phyloP scores from a whole-genome alignment of 352 stramenopile genomes.

The Globisporangium spinosum region DNA sequence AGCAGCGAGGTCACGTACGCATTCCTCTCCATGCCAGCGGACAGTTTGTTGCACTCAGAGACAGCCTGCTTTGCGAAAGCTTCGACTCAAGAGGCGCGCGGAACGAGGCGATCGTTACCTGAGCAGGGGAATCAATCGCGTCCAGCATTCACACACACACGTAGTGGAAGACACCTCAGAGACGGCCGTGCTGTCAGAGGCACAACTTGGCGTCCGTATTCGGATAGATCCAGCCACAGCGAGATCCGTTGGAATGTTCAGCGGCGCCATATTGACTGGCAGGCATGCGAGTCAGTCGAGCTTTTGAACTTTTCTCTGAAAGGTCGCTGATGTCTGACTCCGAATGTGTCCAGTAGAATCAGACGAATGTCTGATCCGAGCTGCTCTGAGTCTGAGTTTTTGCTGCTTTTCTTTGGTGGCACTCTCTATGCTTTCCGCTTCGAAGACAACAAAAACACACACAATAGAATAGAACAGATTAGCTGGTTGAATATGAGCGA shows the following conservation, averaged over 20 bases:
- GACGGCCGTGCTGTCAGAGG: neutral
- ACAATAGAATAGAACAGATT: neutral
- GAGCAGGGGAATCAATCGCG: no score
- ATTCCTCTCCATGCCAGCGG: no score
- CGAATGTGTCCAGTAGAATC: no score
- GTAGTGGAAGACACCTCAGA: neutral
- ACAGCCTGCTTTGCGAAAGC: neutral
- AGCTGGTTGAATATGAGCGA: conserved; percentile 46
- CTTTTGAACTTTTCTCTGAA: no score
- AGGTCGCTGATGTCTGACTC: no score
- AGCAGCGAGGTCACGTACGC: no score
- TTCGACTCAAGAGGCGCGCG: neutral
- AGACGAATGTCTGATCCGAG: no score
- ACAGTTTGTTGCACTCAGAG: neutral
- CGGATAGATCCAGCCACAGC: neutral
- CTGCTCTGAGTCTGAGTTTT: no score
- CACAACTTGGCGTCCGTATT: neutral
- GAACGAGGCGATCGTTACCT: no score
- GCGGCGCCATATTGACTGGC: no score
- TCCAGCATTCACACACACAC: neutral
- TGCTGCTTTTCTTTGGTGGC: neutral
- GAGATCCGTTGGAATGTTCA: neutral
- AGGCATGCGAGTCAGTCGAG: no score
- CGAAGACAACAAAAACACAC: neutral
- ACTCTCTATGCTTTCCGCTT: neutral